Evolutionary conservation across 2,329 filamentous ascomycete species (phyloP).

Genomic region (Huntiella decipiens): DNA sequence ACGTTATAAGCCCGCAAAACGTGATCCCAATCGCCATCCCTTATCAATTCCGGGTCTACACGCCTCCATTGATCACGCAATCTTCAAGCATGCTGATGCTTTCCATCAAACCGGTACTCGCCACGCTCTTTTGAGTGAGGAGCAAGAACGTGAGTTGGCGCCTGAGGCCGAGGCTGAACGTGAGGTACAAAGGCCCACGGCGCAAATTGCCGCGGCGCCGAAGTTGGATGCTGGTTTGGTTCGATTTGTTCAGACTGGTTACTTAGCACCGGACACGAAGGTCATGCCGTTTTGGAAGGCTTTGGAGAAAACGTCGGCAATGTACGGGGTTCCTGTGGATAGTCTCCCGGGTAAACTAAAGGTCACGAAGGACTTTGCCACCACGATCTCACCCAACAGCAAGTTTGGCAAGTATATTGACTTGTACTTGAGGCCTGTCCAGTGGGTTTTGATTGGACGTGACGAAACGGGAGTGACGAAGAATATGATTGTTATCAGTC

Average conservation of each 20-base stretch:
- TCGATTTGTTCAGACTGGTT: conserved; percentile 22
- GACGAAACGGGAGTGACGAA: neutral
- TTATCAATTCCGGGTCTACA: neutral
- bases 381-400: conserved; percentile 20
- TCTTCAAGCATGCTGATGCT: conserved; percentile 1
- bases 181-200: conserved; percentile 29
- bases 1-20: conserved; percentile 28
- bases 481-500: conserved; percentile 35
- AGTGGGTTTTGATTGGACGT: conserved; percentile 27
- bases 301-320: conserved; percentile 20
- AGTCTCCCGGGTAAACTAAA: conserved; percentile 23
- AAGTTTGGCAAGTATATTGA: conserved; percentile 17
- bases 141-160: conserved; percentile 49
- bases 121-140: conserved; percentile 31
- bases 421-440: conserved; percentile 30
- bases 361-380: conserved; percentile 32
- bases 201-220: conserved; percentile 23
- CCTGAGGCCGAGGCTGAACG: conserved; percentile 44
- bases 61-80: neutral
- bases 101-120: neutral
- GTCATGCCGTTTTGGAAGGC: conserved; percentile 27
- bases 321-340: conserved; percentile 17
- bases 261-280: conserved; percentile 14
- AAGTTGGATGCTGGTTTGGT: conserved; percentile 18
- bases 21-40: neutral